Evolutionary conservation across 495 filamentous ascomycete species (phyloP).

Genomic region (Aspergillus olivimuriae): DNA sequence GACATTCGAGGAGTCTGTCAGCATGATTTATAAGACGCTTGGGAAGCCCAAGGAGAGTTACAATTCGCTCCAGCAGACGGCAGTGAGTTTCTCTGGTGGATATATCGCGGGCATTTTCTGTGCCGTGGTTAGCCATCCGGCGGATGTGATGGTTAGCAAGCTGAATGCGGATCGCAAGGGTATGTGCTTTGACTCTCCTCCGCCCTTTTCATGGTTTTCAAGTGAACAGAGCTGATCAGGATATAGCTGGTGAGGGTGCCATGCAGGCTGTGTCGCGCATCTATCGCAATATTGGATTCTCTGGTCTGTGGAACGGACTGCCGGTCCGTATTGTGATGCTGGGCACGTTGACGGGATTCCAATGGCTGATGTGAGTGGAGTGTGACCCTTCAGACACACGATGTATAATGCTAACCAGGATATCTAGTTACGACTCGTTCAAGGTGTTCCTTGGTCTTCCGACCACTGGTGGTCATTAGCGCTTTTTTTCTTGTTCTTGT

Average conservation of each 20-base stretch:
- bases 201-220: neutral
- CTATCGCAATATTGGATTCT: conserved; percentile 67
- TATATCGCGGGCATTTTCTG: conserved; percentile 69
- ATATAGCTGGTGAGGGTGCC: conserved; percentile 55
- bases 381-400: too few species aligned
- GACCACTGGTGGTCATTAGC: conserved; percentile 57
- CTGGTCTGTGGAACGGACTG: conserved; percentile 64
- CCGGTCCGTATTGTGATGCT: conserved; percentile 61
- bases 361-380: conserved; percentile 61
- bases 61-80: conserved; percentile 58
- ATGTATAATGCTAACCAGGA: conserved; percentile 13
- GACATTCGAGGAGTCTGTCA: conserved; percentile 64
- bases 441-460: conserved; percentile 65
- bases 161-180: conserved; percentile 59
- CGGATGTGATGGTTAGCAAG: conserved; percentile 71
- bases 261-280: conserved; percentile 57
- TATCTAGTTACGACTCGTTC: conserved; percentile 59
- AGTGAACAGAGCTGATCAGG: conserved; percentile 5
- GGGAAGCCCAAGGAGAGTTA: conserved; percentile 61
- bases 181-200: conserved; percentile 16
- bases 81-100: conserved; percentile 61
- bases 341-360: conserved; percentile 61
- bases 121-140: conserved; percentile 57
- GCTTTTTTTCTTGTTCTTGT: neutral
- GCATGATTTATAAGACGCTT: conserved; percentile 52